These are phyloP conservation scores for Kregervanrija pseudodelftensis DNA, from an alignment of 805 yeast species.

Conservation along the genomic window DNA sequence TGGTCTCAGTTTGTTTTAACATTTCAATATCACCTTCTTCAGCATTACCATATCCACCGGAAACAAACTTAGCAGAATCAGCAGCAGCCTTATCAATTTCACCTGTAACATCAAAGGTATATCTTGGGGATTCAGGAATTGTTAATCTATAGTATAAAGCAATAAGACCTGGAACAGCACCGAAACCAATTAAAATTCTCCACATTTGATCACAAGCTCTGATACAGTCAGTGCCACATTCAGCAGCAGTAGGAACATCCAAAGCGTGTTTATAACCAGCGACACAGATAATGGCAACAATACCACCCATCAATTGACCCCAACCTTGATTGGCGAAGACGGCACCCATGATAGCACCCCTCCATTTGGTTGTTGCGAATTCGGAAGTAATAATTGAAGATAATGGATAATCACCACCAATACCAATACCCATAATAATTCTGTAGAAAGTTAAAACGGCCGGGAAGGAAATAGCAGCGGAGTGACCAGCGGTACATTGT, in stretches of 20 bases:
- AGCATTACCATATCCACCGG: conserved; percentile 48
- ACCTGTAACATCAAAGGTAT: conserved; percentile 67
- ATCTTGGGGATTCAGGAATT: conserved; percentile 93
- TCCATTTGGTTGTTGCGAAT: conserved; percentile 90
- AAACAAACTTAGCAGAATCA: conserved; percentile 42
- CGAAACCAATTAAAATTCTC: conserved; percentile 86
- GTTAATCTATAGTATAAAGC: conserved; percentile 90
- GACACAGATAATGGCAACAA: conserved; percentile 69
- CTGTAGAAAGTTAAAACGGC: conserved; percentile 74
- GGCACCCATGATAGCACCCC: conserved; percentile 97
- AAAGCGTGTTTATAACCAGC: conserved; percentile 68
- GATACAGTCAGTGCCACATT: conserved; percentile 61
- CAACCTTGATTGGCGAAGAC: conserved; percentile 96
- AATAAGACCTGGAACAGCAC: conserved; percentile 80
- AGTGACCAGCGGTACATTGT: conserved; percentile 67
- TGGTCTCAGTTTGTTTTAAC: conserved; percentile 40
- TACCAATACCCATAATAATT: conserved; percentile 90
- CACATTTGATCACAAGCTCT: conserved; percentile 89
- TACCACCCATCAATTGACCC: conserved; percentile 88
- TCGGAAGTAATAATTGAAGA: conserved; percentile 91
- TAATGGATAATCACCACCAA: conserved; percentile 94
- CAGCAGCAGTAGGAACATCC: conserved; percentile 44
- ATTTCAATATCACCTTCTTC: conserved; percentile 35
- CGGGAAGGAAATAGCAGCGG: conserved; percentile 65
- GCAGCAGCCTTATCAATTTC: conserved; percentile 52